Evolutionary conservation across 1,284 basidiomycete species (phyloP).

Genomic region (Trichosporon ovoides): DNA sequence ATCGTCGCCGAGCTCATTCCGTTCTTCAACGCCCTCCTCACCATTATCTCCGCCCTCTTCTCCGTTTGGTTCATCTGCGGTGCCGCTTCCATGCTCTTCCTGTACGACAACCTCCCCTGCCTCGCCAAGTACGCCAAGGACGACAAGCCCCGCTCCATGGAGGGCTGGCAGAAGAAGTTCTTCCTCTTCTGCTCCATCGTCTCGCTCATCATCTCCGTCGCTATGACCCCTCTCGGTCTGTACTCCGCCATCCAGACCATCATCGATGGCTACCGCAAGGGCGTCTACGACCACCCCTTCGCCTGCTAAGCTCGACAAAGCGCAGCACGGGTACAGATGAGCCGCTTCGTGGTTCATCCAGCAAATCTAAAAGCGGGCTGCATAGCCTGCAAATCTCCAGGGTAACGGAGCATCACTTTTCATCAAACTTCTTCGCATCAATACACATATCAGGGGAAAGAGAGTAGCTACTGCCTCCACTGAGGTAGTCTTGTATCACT

Average conservation of each 20-base stretch:
- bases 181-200: constrained; percentile 21
- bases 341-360: too few species aligned
- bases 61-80: constrained; percentile 43
- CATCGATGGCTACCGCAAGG: constrained; percentile 34
- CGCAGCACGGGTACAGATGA: background rate
- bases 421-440: background rate
- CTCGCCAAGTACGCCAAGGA: constrained; percentile 23
- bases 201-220: constrained; percentile 27
- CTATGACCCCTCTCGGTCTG: constrained; percentile 40
- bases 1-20: constrained; percentile 40
- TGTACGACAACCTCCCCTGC: constrained; percentile 31
- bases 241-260: constrained; percentile 41
- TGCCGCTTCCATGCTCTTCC: constrained; percentile 38
- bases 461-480: background rate
- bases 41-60: constrained; percentile 41
- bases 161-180: constrained; percentile 21
- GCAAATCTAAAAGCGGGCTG: too few species aligned
- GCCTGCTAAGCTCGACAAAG: constrained; percentile 25
- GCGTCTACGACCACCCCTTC: constrained; percentile 38
- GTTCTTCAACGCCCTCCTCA: constrained; percentile 46
- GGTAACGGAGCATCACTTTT: too few species aligned
- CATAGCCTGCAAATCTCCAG: too few species aligned
- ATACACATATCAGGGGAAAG: background rate
- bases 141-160: constrained; percentile 11
- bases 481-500: constrained; percentile 1